phyloP scores from a whole-genome alignment of 2,329 filamentous ascomycete species.

The Diaporthe destruens region DNA sequence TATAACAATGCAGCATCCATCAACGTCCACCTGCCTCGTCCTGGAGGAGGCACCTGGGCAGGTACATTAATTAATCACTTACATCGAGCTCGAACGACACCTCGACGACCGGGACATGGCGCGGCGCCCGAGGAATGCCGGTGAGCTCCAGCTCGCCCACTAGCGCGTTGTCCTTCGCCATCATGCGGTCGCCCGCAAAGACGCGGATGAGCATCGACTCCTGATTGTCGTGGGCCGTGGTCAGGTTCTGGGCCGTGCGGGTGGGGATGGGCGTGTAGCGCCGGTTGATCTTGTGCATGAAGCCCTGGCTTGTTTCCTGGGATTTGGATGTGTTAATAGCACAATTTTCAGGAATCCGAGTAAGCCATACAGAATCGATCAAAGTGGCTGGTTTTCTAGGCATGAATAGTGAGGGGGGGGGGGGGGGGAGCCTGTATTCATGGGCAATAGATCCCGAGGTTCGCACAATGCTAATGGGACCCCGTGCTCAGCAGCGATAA shows the following conservation, averaged over 20 bases:
- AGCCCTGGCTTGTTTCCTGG: slow-evolving; percentile 18
- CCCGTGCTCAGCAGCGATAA: too few species aligned
- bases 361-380: too few species aligned
- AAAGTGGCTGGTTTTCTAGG: too few species aligned
- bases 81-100: slow-evolving; percentile 8
- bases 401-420: too few species aligned
- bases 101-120: background rate
- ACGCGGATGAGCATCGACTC: slow-evolving; percentile 6
- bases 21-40: too few species aligned
- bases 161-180: background rate
- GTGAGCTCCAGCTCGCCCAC: slow-evolving; percentile 2
- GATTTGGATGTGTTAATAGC: background rate
- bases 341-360: background rate
- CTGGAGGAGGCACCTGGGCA: too few species aligned
- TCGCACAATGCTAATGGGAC: too few species aligned
- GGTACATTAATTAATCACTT: too few species aligned
- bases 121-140: slow-evolving; percentile 9
- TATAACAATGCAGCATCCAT: too few species aligned
- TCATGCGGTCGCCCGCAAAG: slow-evolving; percentile 1
- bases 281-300: background rate
- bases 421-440: too few species aligned
- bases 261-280: background rate
- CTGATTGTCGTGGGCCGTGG: slow-evolving; percentile 2
- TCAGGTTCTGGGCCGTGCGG: slow-evolving; percentile 1
- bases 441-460: too few species aligned